Evolutionary conservation across 495 filamentous ascomycete species (phyloP).

Genomic region (Neohortaea acidophila): DNA sequence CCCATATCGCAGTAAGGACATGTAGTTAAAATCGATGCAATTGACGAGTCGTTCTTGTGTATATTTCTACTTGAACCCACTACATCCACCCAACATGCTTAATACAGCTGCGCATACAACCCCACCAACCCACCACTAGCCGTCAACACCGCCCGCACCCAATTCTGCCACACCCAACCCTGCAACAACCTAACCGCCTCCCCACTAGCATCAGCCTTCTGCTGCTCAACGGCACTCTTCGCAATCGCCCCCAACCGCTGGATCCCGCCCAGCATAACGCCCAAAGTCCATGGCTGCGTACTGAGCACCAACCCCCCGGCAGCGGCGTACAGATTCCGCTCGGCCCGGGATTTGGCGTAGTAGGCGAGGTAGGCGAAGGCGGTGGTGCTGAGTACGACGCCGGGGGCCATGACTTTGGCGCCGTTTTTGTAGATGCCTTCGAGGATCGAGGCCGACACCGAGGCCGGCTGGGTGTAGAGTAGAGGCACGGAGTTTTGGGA

Average conservation of each 20-base stretch:
- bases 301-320: neutral
- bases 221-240: constrained; percentile 4
- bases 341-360: constrained; percentile 1
- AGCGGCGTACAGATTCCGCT: constrained; percentile 1
- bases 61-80: no score
- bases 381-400: neutral
- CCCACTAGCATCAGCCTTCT: constrained; percentile 13
- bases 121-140: neutral
- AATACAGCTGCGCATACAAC: neutral
- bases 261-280: constrained; percentile 10
- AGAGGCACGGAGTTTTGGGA: constrained; percentile 10
- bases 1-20: no score
- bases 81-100: neutral
- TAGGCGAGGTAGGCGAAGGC: constrained; percentile 13
- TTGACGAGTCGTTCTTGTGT: no score
- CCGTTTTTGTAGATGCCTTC: constrained; percentile 4
- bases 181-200: constrained; percentile 10
- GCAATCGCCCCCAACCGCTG: constrained; percentile 6
- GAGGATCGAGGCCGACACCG: constrained; percentile 4
- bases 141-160: constrained; percentile 5
- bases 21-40: no score
- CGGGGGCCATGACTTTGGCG: constrained; percentile 3
- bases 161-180: constrained; percentile 11
- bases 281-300: constrained; percentile 1
- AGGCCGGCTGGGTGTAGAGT: constrained; percentile 6